Evolutionary conservation across 139 green algal species (phyloP).

Genomic region (Zygnema cylindricum): DNA sequence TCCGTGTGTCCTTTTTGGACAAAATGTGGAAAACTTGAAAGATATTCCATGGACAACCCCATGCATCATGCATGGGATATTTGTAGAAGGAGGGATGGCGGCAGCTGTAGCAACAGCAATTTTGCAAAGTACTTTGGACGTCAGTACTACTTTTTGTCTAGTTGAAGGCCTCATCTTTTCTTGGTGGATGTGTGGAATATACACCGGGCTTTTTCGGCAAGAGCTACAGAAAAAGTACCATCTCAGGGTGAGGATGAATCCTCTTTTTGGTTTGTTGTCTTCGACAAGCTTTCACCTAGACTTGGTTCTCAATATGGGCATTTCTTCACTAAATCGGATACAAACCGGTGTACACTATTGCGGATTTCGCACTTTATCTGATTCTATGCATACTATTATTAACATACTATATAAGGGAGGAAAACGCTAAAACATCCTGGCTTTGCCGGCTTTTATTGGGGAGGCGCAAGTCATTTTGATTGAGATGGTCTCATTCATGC

Average conservation of each 20-base stretch:
- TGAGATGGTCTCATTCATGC: too few relatives aligned
- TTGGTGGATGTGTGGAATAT: conserved; percentile 61
- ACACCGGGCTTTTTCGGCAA: conserved; percentile 49
- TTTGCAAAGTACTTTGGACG: conserved; percentile 30
- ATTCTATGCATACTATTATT: too few relatives aligned
- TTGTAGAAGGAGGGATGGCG: conserved; percentile 48
- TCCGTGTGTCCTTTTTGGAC: conserved; percentile 52
- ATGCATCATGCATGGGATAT: conserved; percentile 49
- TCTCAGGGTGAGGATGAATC: conserved; percentile 48
- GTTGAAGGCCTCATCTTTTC: conserved; percentile 47
- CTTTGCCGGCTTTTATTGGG: too few relatives aligned
- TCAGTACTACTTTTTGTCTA: conserved; percentile 28
- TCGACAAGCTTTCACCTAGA: too few relatives aligned
- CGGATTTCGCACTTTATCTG: too few relatives aligned
- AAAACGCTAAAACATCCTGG: too few relatives aligned
- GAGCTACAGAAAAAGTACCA: conserved; percentile 61
- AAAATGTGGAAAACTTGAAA: conserved; percentile 52
- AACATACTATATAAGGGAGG: too few relatives aligned
- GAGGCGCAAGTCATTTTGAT: too few relatives aligned
- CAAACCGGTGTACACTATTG: too few relatives aligned
- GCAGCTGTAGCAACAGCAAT: conserved; percentile 2
- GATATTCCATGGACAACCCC: conserved; percentile 50
- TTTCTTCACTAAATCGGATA: too few relatives aligned
- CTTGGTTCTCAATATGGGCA: too few relatives aligned
- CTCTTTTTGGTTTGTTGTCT: too few relatives aligned